Conservation (phyloP, 2,329 filamentous ascomycete genomes). For the Emericellopsis atlantica region DNA sequence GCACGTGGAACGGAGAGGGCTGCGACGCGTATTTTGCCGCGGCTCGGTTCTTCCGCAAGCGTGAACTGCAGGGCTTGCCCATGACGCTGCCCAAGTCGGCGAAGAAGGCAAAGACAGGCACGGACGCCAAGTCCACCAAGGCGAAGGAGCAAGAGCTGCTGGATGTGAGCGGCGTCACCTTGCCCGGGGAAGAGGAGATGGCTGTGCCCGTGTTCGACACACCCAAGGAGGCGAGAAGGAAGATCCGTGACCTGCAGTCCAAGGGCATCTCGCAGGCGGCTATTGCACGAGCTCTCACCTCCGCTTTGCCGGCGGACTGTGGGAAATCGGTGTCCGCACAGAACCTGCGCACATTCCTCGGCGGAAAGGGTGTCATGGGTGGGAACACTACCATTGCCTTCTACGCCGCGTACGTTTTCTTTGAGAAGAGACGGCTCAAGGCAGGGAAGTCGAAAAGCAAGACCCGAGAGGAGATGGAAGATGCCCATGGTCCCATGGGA, state of each 20-base stretch:
- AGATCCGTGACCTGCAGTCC: conserved; percentile 36
- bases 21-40: not conserved
- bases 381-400: conserved; percentile 36
- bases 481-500: conserved; percentile 6
- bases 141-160: conserved; percentile 14
- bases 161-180: conserved; percentile 26
- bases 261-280: conserved; percentile 34
- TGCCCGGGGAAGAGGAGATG: conserved; percentile 32
- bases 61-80: not conserved
- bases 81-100: not conserved
- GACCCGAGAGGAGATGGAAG: conserved; percentile 38
- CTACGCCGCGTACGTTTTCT: conserved; percentile 44
- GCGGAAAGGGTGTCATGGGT: conserved; percentile 29
- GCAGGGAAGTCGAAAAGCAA: conserved; percentile 37
- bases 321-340: conserved; percentile 24
- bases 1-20: conserved; percentile 12
- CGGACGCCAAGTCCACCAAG: conserved; percentile 10
- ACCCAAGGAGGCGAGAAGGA: conserved; percentile 43
- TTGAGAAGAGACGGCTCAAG: conserved; percentile 43
- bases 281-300: conserved; percentile 35
- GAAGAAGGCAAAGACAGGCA: conserved; percentile 16
- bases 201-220: conserved; percentile 39
- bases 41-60: not conserved
- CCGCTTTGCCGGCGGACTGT: conserved; percentile 20
- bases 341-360: conserved; percentile 35